Conservation (phyloP, 441 rosid species). For the Syzygium syzygioides region DNA sequence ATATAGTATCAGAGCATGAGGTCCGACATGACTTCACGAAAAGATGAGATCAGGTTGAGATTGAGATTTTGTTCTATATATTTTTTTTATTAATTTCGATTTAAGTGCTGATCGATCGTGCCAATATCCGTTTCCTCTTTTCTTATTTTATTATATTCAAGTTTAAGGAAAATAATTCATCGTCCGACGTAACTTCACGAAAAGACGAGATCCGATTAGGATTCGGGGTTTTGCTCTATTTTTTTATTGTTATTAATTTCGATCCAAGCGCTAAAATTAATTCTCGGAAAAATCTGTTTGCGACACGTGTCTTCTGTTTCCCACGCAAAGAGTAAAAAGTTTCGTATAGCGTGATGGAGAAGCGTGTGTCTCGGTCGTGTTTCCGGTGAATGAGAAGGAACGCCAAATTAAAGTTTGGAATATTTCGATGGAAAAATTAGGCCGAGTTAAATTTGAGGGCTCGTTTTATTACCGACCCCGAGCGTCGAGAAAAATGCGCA, state of each 20-base stretch:
- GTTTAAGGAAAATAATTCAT: neutral
- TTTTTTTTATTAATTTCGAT: too few relatives aligned
- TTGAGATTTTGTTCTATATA: too few relatives aligned
- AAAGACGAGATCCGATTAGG: neutral
- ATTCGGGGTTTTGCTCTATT: neutral
- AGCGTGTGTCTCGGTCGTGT: too few relatives aligned
- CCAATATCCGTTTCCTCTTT: neutral
- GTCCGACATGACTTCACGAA: too few relatives aligned
- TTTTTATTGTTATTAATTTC: neutral
- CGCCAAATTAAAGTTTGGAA: neutral
- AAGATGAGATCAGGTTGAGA: too few relatives aligned
- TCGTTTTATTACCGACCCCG: neutral
- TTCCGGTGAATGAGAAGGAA: neutral
- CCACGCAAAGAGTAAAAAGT: too few relatives aligned
- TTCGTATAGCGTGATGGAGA: too few relatives aligned
- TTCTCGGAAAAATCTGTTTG: neutral
- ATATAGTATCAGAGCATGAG: too few relatives aligned
- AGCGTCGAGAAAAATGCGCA: neutral
- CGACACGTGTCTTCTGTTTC: too few relatives aligned
- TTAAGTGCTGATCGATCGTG: too few relatives aligned
- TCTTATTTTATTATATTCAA: neutral
- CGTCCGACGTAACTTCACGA: neutral
- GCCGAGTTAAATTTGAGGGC: too few relatives aligned
- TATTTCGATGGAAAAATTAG: neutral
- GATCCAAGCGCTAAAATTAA: neutral